Percentiles rank a stretch among this genome's conserved stretches.
Conservation (phyloP, 768 basidiomycete species). For the Serendipita sp. region DNA sequence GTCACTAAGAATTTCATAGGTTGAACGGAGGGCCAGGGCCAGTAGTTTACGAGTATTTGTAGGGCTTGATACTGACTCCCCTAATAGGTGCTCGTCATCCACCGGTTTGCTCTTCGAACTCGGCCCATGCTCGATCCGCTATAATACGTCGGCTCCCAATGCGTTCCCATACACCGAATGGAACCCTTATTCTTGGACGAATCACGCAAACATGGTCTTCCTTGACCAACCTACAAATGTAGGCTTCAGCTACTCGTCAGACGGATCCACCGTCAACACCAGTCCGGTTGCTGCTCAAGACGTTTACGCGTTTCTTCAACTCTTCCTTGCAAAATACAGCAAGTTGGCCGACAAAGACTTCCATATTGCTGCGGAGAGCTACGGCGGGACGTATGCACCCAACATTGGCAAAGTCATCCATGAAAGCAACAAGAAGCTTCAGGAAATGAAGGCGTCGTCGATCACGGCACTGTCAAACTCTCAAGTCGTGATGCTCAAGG, state of each 20-base stretch:
- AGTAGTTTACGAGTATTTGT: no score
- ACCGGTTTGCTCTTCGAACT: constrained; percentile 86
- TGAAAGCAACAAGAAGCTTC: background rate
- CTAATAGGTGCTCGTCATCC: constrained; percentile 31
- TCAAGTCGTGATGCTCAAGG: constrained; percentile 16
- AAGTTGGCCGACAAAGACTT: constrained; percentile 55
- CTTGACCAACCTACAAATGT: constrained; percentile 69
- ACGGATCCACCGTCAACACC: constrained; percentile 57
- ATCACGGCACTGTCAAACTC: constrained; percentile 25
- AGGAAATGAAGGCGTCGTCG: background rate
- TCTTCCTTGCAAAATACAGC: constrained; percentile 64
- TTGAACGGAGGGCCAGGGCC: constrained; percentile 67
- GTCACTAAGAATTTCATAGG: background rate
- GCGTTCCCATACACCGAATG: constrained; percentile 9
- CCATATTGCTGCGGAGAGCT: constrained; percentile 71
- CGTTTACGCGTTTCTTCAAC: constrained; percentile 69
- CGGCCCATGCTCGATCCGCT: constrained; percentile 74
- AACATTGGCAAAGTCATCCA: constrained; percentile 6
- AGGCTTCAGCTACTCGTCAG: constrained; percentile 74
- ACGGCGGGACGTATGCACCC: constrained; percentile 23
- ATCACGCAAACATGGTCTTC: constrained; percentile 34
- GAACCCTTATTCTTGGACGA: constrained; percentile 82
- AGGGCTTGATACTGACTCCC: background rate
- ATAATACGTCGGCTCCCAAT: constrained; percentile 33
- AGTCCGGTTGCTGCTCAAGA: constrained; percentile 81